Evolutionary conservation across 345 rosid species (phyloP).

Genomic region (Eucalyptus marginata): DNA sequence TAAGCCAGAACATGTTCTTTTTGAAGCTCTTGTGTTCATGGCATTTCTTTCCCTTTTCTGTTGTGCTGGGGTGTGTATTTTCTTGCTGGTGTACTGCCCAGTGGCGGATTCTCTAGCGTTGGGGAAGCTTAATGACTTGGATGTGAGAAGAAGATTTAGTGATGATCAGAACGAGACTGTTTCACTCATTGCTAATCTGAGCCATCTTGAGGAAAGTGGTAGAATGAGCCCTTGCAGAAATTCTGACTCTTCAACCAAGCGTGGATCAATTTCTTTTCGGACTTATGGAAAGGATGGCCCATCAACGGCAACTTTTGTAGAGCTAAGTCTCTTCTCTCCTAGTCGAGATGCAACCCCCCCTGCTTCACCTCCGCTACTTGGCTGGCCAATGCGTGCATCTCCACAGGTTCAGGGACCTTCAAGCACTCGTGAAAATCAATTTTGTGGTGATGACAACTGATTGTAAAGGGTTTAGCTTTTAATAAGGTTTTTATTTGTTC

Average conservation of each 20-base stretch:
- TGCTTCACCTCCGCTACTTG: slow-evolving; percentile 37
- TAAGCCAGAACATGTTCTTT: slow-evolving; percentile 51
- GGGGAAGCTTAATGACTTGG: slow-evolving; percentile 48
- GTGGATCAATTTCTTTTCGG: slow-evolving; percentile 59
- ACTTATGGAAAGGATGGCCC: slow-evolving; percentile 28
- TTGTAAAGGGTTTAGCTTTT: slow-evolving; percentile 61
- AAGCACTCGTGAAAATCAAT: slow-evolving; percentile 36
- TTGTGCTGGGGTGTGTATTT: slow-evolving; percentile 68
- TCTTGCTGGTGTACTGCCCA: slow-evolving; percentile 80
- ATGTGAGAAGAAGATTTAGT: slow-evolving; percentile 34
- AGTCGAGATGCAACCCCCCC: slow-evolving; percentile 34
- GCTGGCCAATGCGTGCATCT: slow-evolving; percentile 48
- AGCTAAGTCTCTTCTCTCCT: slow-evolving; percentile 63
- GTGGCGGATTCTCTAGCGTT: slow-evolving; percentile 90
- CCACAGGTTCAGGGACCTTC: slow-evolving; percentile 12
- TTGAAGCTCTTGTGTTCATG: slow-evolving; percentile 71
- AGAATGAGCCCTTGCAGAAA: slow-evolving; percentile 31
- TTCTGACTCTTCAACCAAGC: slow-evolving; percentile 50
- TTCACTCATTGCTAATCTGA: slow-evolving; percentile 49
- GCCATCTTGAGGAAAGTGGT: slow-evolving; percentile 31
- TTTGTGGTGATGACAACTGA: slow-evolving; percentile 61
- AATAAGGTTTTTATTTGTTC: slow-evolving; percentile 36
- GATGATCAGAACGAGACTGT: slow-evolving; percentile 40
- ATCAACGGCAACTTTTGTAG: slow-evolving; percentile 35
- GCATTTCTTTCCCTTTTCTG: slow-evolving; percentile 71